Percentiles rank a stretch among this genome's conserved stretches.
phyloP scores from a whole-genome alignment of 176 grass and related monocot genomes.

The Avena eriantha region DNA sequence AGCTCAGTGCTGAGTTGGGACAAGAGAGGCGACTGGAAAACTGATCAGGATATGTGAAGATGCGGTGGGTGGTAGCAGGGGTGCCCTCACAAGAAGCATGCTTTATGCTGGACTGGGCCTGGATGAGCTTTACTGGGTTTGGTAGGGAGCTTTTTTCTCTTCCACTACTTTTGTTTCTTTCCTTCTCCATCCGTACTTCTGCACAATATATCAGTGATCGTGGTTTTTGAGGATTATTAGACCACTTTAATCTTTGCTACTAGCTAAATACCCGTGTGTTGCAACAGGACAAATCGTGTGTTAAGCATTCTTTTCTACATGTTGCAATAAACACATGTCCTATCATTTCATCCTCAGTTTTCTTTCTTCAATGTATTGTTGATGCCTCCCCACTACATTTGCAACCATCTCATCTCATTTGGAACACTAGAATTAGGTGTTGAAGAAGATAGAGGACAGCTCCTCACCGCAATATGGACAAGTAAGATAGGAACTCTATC shows the following conservation, averaged over 20 bases:
- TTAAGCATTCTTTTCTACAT: too few species aligned
- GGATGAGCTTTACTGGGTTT: not conserved
- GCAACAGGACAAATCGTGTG: too few species aligned
- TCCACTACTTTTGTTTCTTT: not conserved
- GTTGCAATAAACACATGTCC: too few species aligned
- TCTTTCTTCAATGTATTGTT: too few species aligned
- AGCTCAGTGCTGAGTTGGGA: slow-evolving; percentile 1
- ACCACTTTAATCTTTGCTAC: not conserved
- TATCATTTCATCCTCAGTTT: too few species aligned
- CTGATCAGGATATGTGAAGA: not conserved
- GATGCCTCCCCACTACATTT: too few species aligned
- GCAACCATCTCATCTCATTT: too few species aligned
- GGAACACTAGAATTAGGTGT: too few species aligned
- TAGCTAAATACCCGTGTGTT: too few species aligned
- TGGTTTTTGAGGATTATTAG: not conserved
- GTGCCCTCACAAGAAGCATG: not conserved
- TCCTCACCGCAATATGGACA: too few species aligned
- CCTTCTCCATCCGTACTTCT: not conserved
- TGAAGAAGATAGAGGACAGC: too few species aligned
- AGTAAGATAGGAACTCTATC: too few species aligned
- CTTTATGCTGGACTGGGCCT: not conserved
- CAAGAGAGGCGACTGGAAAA: not conserved
- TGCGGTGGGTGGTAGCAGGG: not conserved
- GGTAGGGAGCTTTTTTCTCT: slow-evolving; percentile 28
- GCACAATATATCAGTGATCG: not conserved